A percentile compares a stretch with the other conserved stretches of the same genome.
These are phyloP conservation scores for Drechslerella dactyloides DNA, from an alignment of 2,329 filamentous ascomycete species.

Conservation along the genomic window DNA sequence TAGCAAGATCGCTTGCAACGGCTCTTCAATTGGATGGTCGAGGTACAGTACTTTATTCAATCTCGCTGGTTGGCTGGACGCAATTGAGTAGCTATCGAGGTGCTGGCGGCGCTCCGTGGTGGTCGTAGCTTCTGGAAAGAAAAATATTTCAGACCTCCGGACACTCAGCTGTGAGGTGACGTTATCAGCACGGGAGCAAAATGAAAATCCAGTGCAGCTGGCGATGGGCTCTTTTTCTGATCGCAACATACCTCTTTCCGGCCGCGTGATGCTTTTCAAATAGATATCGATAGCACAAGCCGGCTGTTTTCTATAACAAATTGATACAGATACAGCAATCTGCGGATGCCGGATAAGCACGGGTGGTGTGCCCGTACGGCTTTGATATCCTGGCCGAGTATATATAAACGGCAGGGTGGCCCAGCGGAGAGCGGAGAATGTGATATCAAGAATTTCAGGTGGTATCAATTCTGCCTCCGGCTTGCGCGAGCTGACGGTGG, in stretches of 20 bases:
- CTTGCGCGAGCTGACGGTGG: conserved; percentile 30
- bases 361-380: conserved; percentile 26
- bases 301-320: background rate
- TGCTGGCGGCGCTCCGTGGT: background rate
- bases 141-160: background rate
- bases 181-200: conserved; percentile 16
- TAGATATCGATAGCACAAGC: background rate
- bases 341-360: conserved; percentile 43
- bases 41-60: background rate
- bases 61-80: background rate
- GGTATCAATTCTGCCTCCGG: conserved; percentile 23
- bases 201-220: background rate
- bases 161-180: conserved; percentile 7
- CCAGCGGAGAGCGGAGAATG: background rate
- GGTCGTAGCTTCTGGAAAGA: conserved; percentile 44
- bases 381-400: background rate
- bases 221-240: background rate
- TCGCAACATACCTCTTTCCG: background rate
- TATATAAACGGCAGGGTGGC: background rate
- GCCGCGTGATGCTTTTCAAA: background rate
- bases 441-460: conserved; percentile 8
- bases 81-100: background rate
- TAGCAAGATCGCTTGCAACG: conserved; percentile 32
- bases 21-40: conserved; percentile 22
- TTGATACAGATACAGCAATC: background rate